Percentiles rank a stretch among this genome's conserved stretches.
Evolutionary conservation across 2,329 filamentous ascomycete genomes (phyloP).

Genomic region (Elsinoe necatrix): DNA sequence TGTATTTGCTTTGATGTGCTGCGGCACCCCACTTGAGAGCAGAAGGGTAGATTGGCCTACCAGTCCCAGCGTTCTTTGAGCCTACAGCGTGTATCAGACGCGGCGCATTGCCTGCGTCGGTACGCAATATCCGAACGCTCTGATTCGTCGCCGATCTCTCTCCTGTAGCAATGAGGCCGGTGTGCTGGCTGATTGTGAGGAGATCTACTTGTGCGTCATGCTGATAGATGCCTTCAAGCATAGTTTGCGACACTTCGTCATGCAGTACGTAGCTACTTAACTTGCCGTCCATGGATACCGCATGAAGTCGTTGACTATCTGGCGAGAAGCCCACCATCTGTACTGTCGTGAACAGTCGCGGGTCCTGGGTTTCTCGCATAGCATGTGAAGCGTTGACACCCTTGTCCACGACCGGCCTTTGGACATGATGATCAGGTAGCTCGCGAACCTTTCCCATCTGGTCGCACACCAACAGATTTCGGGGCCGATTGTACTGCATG

Average conservation of each 20-base stretch:
- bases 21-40: slow-evolving; percentile 42
- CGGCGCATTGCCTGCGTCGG: not conserved
- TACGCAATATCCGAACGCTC: slow-evolving; percentile 29
- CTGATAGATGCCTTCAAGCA: slow-evolving; percentile 22
- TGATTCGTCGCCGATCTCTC: slow-evolving; percentile 21
- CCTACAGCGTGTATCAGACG: slow-evolving; percentile 25
- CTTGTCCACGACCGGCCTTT: slow-evolving; percentile 32
- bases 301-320: slow-evolving; percentile 40
- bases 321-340: slow-evolving; percentile 46
- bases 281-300: slow-evolving; percentile 16
- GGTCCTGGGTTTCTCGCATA: slow-evolving; percentile 43
- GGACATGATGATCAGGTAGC: slow-evolving; percentile 45
- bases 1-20: slow-evolving; percentile 31
- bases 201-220: slow-evolving; percentile 45
- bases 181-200: slow-evolving; percentile 36
- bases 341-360: slow-evolving; percentile 49
- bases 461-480: slow-evolving; percentile 50
- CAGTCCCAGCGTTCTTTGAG: not conserved
- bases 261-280: slow-evolving; percentile 15
- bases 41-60: slow-evolving; percentile 29
- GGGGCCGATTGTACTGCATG: slow-evolving; percentile 53
- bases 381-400: slow-evolving; percentile 37
- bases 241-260: not conserved
- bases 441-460: slow-evolving; percentile 40
- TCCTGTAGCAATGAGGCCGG: slow-evolving; percentile 42